Evolutionary conservation across 805 yeast species (phyloP), one percentile per base, ranked within the genome.

Genomic region (Hanseniaspora mollemarum): DNA sequence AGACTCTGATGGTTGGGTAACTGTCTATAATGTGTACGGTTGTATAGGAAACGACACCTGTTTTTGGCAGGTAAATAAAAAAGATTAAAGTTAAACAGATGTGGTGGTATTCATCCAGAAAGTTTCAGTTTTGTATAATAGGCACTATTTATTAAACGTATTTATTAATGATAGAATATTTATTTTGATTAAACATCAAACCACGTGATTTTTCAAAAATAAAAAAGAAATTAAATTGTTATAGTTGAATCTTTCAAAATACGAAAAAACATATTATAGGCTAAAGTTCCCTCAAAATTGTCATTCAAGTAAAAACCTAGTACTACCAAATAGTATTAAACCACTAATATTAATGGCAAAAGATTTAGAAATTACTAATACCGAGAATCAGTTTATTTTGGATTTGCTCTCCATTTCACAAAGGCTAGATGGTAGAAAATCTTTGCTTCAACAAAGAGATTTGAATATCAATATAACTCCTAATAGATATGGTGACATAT

Each of bases 401-500:
- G 81, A 78, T 46, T 74, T 85, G 1, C 69, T 90, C 45, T 77
- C 76, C 51, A 73, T 74, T 46, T 79, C 80, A 3, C 57, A 75
- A 31, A 72, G 97, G 43, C 58, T 77, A 3, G 94, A 86, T 60
- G 84, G 86, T 1, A 75, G 97, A 40, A 60, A 66, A 29, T 38
- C 59, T n/a, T 68, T 83, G 32, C 74, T 76, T 39, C 76, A 83
- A 55, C 72, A 79, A 64, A 72, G 97, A 55, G 72, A 73, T 18
- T 77, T 87, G 1, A 68, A 73, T n/a, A 77, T 90, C 37, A 60
- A 61, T 18, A 71, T 87, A 37, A 84, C 87, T 16, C 71, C 73
- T 12, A 85, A 82, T 52, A 29, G 36, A 19, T 82, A 76, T 59
- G 97, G 96, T 12, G 82, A 78, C 58, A 94, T 82, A 4, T 86